Conservation (phyloP, 2,329 filamentous ascomycete species). For the Xylariaceae sp. region DNA sequence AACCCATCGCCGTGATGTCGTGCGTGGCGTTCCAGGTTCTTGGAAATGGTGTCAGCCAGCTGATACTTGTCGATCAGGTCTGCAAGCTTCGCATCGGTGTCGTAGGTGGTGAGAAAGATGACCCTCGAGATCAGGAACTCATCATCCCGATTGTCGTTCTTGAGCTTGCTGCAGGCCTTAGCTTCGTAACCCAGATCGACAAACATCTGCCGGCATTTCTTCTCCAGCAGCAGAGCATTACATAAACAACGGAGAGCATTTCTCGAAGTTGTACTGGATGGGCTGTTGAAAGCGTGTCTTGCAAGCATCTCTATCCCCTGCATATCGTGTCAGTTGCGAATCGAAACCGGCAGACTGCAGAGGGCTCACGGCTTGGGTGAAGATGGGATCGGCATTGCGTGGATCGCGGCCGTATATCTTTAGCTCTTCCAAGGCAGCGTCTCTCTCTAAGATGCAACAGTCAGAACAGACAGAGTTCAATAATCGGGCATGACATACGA, state of each 20-base stretch:
- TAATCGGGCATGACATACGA: conserved; percentile 45
- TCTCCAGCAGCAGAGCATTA: conserved; percentile 74
- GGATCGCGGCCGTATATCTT: conserved; percentile 77
- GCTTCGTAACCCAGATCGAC: conserved; percentile 66
- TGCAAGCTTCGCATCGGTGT: conserved; percentile 64
- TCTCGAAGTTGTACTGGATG: conserved; percentile 61
- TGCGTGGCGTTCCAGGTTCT: conserved; percentile 70
- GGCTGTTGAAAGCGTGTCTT: conserved; percentile 69
- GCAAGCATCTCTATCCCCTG: conserved; percentile 74
- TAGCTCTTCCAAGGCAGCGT: conserved; percentile 62
- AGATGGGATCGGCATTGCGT: conserved; percentile 74
- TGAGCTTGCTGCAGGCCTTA: conserved; percentile 68
- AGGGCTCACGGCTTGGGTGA: conserved; percentile 64
- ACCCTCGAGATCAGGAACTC: conserved; percentile 83
- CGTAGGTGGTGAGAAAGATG: conserved; percentile 77
- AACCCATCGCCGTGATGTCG: conserved; percentile 37
- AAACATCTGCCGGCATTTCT: conserved; percentile 67
- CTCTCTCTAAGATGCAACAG: conserved; percentile 47
- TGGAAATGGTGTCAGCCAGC: conserved; percentile 65
- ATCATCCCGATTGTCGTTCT: conserved; percentile 73
- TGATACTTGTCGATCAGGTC: conserved; percentile 63
- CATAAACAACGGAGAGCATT: conserved; percentile 80
- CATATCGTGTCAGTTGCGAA: conserved; percentile 15
- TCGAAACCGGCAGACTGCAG: not conserved
- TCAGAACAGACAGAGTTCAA: conserved; percentile 4